Base-by-base conservation (phyloP, 2,329 filamentous ascomycete genomes). In the Paradendryphiella salina region DNA sequence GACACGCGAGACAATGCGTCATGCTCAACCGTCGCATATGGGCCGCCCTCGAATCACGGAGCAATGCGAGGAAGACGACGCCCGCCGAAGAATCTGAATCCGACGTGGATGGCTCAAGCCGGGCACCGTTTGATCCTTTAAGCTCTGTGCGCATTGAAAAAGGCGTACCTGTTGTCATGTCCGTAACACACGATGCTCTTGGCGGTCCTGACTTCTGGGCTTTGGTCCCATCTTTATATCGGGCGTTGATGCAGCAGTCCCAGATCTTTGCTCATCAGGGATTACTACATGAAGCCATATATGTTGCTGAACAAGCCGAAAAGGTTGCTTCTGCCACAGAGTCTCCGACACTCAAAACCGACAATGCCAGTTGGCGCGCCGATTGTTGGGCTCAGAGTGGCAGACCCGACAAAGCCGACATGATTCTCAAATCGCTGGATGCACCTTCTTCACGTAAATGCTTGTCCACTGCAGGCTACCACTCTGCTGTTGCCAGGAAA, bases 261-360 rank as follows among this genome's bases (percentile, higher is more conserved):
- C 81, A 82, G 3, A 78, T 96, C 1, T 96, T 92, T 61, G 85
- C 88, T 1, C 87, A 96, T 58, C 83, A 94, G 56, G 94, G 94
- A 21, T 82, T 96, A 74, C 90, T 91, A 57, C 86, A 90, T 53
- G 93, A 97, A 70, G 93, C 93, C 1, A 76, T 93, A 0, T 94
- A 92, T 69, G 95, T 96, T 61, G 86, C 88, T 1, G 88, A 96
- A 60, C 88, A 94, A 63, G 91, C 91, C 0, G 79, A 87, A 46
- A 90, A 88, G 64, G 82, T 96, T 52, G 89, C 89, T 17, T 80
- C 81, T 51, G 83, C 82, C n/a, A 82, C 88, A 7, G 78, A 82
- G 39, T 85, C 88, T 0, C 78, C 82, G 29, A 79, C 85, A 10
- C 74, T 80, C 1, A 68, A 77, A 21, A 72, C 77, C 15, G 74